Conservation (phyloP, 345 rosid genomes). For the Salix udensis region DNA sequence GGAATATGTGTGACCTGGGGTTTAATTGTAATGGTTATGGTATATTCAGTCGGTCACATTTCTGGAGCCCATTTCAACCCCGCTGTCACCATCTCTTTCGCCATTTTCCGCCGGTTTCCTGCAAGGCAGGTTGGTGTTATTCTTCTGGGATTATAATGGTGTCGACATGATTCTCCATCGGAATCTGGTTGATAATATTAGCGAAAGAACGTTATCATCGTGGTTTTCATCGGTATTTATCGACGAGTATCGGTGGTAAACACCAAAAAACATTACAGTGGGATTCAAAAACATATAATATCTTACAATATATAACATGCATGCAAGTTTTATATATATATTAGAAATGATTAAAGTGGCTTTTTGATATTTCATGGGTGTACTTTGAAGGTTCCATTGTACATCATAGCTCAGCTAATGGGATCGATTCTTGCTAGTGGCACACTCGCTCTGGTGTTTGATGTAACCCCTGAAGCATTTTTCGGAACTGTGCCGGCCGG, state of each 20-base stretch:
- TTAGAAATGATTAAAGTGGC: too few relatives aligned
- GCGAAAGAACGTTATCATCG: too few relatives aligned
- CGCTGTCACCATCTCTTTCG: slow-evolving; percentile 61
- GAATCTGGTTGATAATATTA: too few relatives aligned
- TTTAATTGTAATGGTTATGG: slow-evolving; percentile 67
- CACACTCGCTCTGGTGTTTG: slow-evolving; percentile 37
- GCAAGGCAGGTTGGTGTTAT: slow-evolving; percentile 34
- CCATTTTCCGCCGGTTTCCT: slow-evolving; percentile 55
- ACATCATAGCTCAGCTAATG: slow-evolving; percentile 45
- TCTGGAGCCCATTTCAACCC: slow-evolving; percentile 88
- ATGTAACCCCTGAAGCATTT: slow-evolving; percentile 42
- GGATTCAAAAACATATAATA: too few relatives aligned
- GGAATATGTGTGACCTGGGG: slow-evolving; percentile 68
- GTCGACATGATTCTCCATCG: too few relatives aligned
- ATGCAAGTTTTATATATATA: not conserved
- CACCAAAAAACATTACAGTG: too few relatives aligned
- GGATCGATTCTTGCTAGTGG: slow-evolving; percentile 63
- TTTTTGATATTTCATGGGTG: not conserved
- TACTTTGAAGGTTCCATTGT: slow-evolving; percentile 41
- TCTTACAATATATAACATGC: too few relatives aligned
- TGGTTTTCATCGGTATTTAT: too few relatives aligned
- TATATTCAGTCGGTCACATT: slow-evolving; percentile 63
- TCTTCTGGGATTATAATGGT: not conserved
- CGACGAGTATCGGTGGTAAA: too few relatives aligned
- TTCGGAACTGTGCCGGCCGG: slow-evolving; percentile 59